Evolutionary conservation across 768 basidiomycete genomes (phyloP).

Genomic region (Dentipellis sp.): DNA sequence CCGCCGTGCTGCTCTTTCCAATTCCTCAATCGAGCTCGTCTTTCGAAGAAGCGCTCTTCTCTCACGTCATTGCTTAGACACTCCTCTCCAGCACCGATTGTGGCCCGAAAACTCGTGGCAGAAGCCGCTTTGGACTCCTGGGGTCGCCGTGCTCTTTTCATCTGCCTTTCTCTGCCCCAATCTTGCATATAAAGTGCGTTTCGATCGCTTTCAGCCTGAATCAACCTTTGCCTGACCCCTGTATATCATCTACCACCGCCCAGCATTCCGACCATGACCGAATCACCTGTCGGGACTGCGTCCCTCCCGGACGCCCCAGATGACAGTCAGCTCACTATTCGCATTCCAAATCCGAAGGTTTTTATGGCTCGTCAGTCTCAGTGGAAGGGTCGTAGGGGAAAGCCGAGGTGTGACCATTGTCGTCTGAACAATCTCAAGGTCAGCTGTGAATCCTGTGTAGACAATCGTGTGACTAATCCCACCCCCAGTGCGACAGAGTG

Average conservation of each 20-base stretch:
- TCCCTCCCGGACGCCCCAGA: slow-evolving; percentile 24
- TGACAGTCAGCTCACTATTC: slow-evolving; percentile 41
- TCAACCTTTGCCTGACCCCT: no score
- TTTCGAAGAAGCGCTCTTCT: background rate
- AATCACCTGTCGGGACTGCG: slow-evolving; percentile 20
- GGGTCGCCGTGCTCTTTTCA: background rate
- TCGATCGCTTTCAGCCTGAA: no score
- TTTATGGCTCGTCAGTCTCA: slow-evolving; percentile 63
- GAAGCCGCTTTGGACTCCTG: background rate
- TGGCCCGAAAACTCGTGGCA: slow-evolving; percentile 1
- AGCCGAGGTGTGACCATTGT: slow-evolving; percentile 68
- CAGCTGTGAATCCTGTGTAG: slow-evolving; percentile 18
- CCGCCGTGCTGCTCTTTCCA: background rate
- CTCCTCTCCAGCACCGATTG: background rate
- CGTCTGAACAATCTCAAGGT: slow-evolving; percentile 66
- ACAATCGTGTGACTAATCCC: slow-evolving; percentile 6
- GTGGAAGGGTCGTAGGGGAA: slow-evolving; percentile 69
- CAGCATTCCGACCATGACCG: slow-evolving; percentile 5
- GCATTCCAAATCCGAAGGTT: slow-evolving; percentile 58
- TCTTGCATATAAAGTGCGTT: background rate
- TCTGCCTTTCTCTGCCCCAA: background rate
- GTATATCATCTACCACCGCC: no score
- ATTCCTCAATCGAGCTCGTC: background rate
- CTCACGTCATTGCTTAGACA: background rate
- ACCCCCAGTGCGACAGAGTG: slow-evolving; percentile 55